These are phyloP conservation scores for Arabidopsis lyrata DNA, from an alignment of 441 rosid species.

Conservation along the genomic window DNA sequence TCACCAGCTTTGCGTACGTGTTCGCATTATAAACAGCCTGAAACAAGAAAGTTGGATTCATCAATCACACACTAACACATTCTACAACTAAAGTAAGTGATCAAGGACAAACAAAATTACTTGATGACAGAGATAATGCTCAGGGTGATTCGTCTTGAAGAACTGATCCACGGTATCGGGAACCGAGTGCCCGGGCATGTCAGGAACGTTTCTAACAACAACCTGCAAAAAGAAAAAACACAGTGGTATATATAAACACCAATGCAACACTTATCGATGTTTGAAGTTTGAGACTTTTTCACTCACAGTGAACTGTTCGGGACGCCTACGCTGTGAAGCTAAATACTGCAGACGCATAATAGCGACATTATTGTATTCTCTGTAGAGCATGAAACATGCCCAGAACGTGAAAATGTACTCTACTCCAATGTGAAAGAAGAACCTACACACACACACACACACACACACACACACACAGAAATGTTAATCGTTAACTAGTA, in stretches of 20 bases:
- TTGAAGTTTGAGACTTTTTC: slow-evolving; percentile 8
- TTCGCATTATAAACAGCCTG: slow-evolving; percentile 95
- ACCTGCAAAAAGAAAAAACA: slow-evolving; percentile 59
- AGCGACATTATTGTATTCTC: slow-evolving; percentile 81
- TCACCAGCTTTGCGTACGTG: slow-evolving; percentile 72
- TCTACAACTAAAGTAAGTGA: not conserved
- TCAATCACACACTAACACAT: not conserved
- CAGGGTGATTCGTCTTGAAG: slow-evolving; percentile 87
- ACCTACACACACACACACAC: slow-evolving; percentile 52
- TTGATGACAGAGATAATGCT: slow-evolving; percentile 92
- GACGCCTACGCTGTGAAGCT: slow-evolving; percentile 79
- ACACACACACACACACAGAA: not conserved
- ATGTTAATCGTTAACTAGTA: not conserved
- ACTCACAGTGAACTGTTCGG: slow-evolving; percentile 97
- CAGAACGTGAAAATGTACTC: slow-evolving; percentile 85
- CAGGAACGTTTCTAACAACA: slow-evolving; percentile 86
- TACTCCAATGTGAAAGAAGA: slow-evolving; percentile 89
- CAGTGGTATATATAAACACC: not conserved
- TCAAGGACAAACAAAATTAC: slow-evolving; percentile 43
- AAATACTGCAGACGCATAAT: slow-evolving; percentile 84
- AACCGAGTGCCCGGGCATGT: slow-evolving; percentile 58
- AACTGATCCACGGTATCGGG: slow-evolving; percentile 78
- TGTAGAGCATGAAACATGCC: slow-evolving; percentile 92
- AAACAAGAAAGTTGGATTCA: slow-evolving; percentile 21
- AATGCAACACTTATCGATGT: not conserved